Base-by-base conservation (phyloP, 2,329 filamentous ascomycete species). In the Fusarium torreyae region DNA sequence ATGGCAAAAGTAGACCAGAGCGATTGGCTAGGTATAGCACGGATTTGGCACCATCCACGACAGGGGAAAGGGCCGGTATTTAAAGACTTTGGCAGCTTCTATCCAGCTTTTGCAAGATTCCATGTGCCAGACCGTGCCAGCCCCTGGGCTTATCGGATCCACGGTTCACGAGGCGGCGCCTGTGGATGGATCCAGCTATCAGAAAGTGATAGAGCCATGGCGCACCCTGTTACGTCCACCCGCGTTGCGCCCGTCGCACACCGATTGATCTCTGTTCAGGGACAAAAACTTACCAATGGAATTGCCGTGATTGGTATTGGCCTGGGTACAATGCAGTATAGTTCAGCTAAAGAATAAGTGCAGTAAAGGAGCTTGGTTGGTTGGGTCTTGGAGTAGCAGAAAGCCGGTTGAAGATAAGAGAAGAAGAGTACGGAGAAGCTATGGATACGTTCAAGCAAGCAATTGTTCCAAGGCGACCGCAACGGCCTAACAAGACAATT, bases 251-350 rank as follows among this genome's bases (percentile, higher is more conserved):
- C 73, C 73, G 72, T 63, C 60, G 59, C 58, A 68, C 70, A 69
- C 71, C 69, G 71, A 68, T 66, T 70, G 68, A 66, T 58, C 52
- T 66, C 45, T 55, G 61, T 40, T 57, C 56, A 60, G 62, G 64
- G 59, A 69, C 51, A 46, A 53, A 44, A 57, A 74, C 73, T 75
- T 67, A 75, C 73, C 73, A 74, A 75, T 75, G 56, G 62, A 53
- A 49, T 44, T 56, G 63, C 52, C 39, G 60, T 67, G 64, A 69
- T 73, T 75, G 54, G 66, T 71, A 67, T 65, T 68, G 61, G 59
- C 53, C 50, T 56, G 42, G 46, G 51, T 42, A 57, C 44, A 24
- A 51, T 43, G 52, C 45, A 45, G 48, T 49, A 28, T 66, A 54
- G 49, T 59, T 61, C 33, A 43, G 39, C 34, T n/a, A 46, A 18